A percentile compares a stretch with the other conserved stretches of the same genome.
Conservation (phyloP, 164 flowering plant genomes). For the Liriodendron chinense region DNA sequence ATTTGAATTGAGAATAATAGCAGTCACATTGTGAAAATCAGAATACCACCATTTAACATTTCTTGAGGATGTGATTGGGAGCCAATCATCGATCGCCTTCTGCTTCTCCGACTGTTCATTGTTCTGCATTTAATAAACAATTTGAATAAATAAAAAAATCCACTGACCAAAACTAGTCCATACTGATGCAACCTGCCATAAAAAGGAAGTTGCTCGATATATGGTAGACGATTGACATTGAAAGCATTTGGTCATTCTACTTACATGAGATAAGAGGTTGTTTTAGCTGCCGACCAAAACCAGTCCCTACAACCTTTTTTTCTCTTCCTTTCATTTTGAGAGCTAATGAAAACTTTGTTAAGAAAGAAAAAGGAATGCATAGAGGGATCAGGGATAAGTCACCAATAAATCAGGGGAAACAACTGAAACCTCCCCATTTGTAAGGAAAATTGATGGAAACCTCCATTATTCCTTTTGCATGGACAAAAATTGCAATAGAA, state of each 20-base stretch:
- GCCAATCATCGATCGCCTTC: conserved; percentile 49
- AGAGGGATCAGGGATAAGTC: not conserved
- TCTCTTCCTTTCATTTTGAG: not conserved
- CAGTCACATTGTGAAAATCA: conserved; percentile 65
- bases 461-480: not conserved
- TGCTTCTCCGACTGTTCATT: conserved; percentile 5
- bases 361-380: not conserved
- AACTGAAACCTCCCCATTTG: not conserved
- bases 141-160: not conserved
- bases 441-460: not conserved
- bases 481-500: not conserved
- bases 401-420: not conserved
- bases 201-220: conserved; percentile 1
- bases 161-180: no score
- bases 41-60: conserved; percentile 66
- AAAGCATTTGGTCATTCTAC: not conserved
- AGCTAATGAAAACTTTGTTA: not conserved
- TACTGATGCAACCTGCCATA: conserved; percentile 78
- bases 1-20: no score
- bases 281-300: not conserved
- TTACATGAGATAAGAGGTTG: not conserved
- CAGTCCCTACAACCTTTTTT: not conserved
- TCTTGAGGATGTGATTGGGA: conserved; percentile 49
- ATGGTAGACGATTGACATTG: not conserved
- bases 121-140: not conserved